Base-by-base conservation (phyloP, 257 asterid genomes). In the Scutellaria minor region DNA sequence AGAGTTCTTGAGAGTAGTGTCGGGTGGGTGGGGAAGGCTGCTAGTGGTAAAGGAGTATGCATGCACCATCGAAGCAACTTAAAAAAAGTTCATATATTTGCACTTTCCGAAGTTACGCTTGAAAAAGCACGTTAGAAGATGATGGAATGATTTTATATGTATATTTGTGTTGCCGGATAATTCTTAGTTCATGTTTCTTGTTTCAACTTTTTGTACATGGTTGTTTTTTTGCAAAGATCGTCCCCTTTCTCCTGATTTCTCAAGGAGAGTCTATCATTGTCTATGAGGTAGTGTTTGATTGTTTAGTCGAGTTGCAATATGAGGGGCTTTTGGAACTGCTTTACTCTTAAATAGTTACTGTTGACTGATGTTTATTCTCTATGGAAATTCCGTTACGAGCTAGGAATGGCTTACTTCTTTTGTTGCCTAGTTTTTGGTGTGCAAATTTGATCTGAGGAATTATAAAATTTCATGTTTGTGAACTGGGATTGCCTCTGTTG, bases 1-100 rank as follows among this genome's bases (percentile, higher is more conserved):
- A 35, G 3, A 4, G 27, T 53, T 44, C 37, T 53, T 18, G 47
- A n/a, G 22, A 13, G 6, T 52, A 18, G 55, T 24, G 53, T 3
- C 10, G 37, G 63, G 9, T 18, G 61, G 13, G 51, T 15, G 45
- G 13, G 58, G 61, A 54, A 9, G 39, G 7, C 2, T 44, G 42
- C 15, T 11, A 7, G 35, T 66, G 46, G 75, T 24, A 2, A 44
- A 35, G 22, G 6, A 46, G 40, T 58, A 5, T 51, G 35, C 61
- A 60, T 71, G 68, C 47, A 55, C 14, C 53, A 54, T 54, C 31
- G 42, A 54, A 40, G 41, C 48, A 51, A 27, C 64, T 57, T 67
- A 8, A 14, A 37, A 35, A 2, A 9, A 47, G 37, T 40, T 7
- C 24, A 41, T 54, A 39, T 9, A 42, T 40, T 40, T 54, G 65